phyloP scores from a whole-genome alignment of 495 filamentous ascomycete species.

The Talaromyces proteolyticus region DNA sequence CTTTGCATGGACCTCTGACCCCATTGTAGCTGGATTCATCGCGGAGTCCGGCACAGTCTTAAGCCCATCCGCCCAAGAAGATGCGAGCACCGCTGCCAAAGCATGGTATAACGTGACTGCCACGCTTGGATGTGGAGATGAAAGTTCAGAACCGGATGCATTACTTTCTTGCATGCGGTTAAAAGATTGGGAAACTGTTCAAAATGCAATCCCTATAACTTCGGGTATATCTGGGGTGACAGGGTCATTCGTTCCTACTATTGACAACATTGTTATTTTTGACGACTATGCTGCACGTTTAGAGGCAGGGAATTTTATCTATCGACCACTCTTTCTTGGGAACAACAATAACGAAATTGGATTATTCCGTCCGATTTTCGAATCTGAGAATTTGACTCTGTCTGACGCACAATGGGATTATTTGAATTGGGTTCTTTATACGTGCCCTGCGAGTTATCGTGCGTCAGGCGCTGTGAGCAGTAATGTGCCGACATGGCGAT shows the following conservation, averaged over 20 bases:
- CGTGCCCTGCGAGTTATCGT: not conserved
- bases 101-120: not conserved
- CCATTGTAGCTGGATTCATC: not conserved
- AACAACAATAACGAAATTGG: not conserved
- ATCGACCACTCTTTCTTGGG: not conserved
- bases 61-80: not conserved
- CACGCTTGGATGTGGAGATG: not conserved
- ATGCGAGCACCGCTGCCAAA: not conserved
- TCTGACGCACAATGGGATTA: conserved; percentile 1
- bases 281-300: not conserved
- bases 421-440: not conserved
- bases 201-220: not conserved
- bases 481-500: not conserved
- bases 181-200: not conserved
- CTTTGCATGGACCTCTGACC: not conserved
- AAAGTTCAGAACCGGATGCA: not conserved
- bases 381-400: not conserved
- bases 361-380: not conserved
- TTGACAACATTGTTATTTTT: not conserved
- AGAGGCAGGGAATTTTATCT: not conserved
- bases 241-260: not conserved
- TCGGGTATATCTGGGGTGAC: not conserved
- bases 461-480: not conserved
- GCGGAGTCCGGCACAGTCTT: not conserved
- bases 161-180: not conserved